Percentiles rank a stretch among this genome's conserved stretches.
Evolutionary conservation across 805 yeast species (phyloP).

Genomic region (Priceomyces fermenticarens): DNA sequence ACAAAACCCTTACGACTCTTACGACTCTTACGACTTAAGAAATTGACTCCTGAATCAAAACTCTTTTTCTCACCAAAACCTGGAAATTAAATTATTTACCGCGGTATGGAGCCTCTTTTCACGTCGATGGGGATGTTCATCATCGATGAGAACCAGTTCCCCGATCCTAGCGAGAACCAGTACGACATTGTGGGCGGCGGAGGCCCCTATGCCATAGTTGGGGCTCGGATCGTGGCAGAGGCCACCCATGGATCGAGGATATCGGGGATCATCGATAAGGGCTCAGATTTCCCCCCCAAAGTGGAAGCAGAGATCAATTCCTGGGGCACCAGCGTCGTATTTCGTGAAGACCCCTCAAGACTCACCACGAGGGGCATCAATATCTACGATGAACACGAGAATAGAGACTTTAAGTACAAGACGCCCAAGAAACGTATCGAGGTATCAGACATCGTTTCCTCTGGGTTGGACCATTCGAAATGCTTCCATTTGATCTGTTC

Average conservation of each 20-base stretch:
- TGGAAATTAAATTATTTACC: too few species aligned
- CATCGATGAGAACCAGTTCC: slow-evolving; percentile 76
- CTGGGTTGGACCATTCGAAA: slow-evolving; percentile 32
- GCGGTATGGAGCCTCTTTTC: slow-evolving; percentile 26
- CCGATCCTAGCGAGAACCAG: slow-evolving; percentile 31
- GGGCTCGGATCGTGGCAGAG: slow-evolving; percentile 59
- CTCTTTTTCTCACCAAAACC: too few species aligned
- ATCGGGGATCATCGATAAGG: slow-evolving; percentile 77
- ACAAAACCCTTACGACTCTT: too few species aligned
- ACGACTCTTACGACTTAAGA: too few species aligned
- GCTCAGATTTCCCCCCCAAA: slow-evolving; percentile 65
- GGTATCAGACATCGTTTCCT: slow-evolving; percentile 48
- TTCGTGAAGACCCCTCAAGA: slow-evolving; percentile 50
- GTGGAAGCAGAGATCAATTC: slow-evolving; percentile 43
- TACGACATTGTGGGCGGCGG: slow-evolving; percentile 82
- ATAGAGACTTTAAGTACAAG: slow-evolving; percentile 53
- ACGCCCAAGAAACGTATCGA: slow-evolving; percentile 61
- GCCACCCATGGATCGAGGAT: slow-evolving; percentile 30
- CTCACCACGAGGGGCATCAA: slow-evolving; percentile 82
- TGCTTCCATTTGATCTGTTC: slow-evolving; percentile 76
- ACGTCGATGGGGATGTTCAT: slow-evolving; percentile 86
- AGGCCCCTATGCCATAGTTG: slow-evolving; percentile 76
- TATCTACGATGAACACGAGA: slow-evolving; percentile 60
- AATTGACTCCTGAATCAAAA: too few species aligned
- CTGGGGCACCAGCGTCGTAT: slow-evolving; percentile 64